phyloP scores from a whole-genome alignment of 2,329 filamentous ascomycete species.

The Sporothrix sp. region DNA sequence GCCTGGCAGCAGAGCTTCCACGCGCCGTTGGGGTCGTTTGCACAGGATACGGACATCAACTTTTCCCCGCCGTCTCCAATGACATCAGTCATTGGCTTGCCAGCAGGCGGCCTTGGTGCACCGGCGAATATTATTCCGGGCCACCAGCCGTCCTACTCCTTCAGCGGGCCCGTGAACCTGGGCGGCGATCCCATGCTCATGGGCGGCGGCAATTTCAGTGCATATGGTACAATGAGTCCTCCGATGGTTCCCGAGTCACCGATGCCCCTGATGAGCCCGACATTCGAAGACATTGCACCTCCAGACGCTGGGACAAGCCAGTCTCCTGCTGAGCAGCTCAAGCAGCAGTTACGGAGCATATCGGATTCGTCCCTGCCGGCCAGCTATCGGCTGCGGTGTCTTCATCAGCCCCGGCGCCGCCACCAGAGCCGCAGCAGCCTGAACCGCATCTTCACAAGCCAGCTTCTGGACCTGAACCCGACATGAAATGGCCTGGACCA shows the following conservation, averaged over 20 bases:
- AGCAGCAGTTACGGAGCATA: constrained; percentile 22
- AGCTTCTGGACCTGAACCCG: constrained; percentile 20
- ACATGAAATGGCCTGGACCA: too few relatives aligned
- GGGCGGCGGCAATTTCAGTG: constrained; percentile 1
- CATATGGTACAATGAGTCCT: constrained; percentile 17
- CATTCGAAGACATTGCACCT: constrained; percentile 3
- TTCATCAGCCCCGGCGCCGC: constrained; percentile 20
- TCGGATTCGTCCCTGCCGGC: constrained; percentile 21
- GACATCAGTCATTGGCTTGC: constrained; percentile 10
- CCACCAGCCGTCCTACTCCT: constrained; percentile 14
- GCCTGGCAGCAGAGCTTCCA: constrained; percentile 19
- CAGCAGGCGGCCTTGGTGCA: constrained; percentile 9
- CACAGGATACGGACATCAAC: constrained; percentile 17
- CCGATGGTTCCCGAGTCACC: constrained; percentile 16
- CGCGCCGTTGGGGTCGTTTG: constrained; percentile 15
- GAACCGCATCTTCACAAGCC: constrained; percentile 21
- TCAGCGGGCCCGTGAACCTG: constrained; percentile 2
- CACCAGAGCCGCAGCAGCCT: constrained; percentile 22
- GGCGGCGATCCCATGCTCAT: constrained; percentile 7
- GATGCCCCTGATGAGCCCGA: constrained; percentile 17
- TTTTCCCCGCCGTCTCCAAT: constrained; percentile 20
- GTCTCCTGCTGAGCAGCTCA: constrained; percentile 21
- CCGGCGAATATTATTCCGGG: constrained; percentile 16
- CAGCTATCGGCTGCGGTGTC: constrained; percentile 20
- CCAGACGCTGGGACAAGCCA: constrained; percentile 15